Conservation (phyloP, 768 basidiomycete genomes). For the Suillus fuscotomentosus region DNA sequence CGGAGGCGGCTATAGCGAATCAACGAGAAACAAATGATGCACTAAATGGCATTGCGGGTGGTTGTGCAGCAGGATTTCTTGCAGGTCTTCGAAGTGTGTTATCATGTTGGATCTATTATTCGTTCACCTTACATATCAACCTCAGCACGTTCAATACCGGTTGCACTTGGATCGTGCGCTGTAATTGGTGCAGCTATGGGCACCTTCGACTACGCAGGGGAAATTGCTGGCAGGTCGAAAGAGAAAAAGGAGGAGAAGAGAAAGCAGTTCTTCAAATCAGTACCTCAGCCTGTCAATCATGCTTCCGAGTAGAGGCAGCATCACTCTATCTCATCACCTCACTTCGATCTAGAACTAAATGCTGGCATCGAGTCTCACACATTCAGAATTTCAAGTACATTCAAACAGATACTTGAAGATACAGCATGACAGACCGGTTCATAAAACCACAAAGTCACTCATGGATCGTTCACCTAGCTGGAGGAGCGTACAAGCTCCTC, state of each 20-base stretch:
- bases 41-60: conserved; percentile 80
- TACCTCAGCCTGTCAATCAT: conserved; percentile 36
- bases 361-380: not conserved
- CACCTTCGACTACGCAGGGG: conserved; percentile 76
- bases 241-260: conserved; percentile 65
- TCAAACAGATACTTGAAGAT: not conserved
- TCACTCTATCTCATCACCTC: conserved; percentile 9
- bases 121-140: conserved; percentile 13
- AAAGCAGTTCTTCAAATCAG: conserved; percentile 81
- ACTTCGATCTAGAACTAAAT: conserved; percentile 6
- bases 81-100: conserved; percentile 78
- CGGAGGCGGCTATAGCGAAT: conserved; percentile 81
- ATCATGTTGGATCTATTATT: not conserved
- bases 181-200: conserved; percentile 80
- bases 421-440: not conserved
- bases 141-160: conserved; percentile 79
- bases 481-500: conserved; percentile 21
- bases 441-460: not conserved
- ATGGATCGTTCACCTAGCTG: not conserved
- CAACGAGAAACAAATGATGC: conserved; percentile 75
- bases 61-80: conserved; percentile 91
- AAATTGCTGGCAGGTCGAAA: conserved; percentile 47
- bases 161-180: conserved; percentile 77
- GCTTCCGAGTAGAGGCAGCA: conserved; percentile 20
- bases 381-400: not conserved